Conservation (phyloP, 495 filamentous ascomycete genomes). For the Aspergillus incahuasiensis region DNA sequence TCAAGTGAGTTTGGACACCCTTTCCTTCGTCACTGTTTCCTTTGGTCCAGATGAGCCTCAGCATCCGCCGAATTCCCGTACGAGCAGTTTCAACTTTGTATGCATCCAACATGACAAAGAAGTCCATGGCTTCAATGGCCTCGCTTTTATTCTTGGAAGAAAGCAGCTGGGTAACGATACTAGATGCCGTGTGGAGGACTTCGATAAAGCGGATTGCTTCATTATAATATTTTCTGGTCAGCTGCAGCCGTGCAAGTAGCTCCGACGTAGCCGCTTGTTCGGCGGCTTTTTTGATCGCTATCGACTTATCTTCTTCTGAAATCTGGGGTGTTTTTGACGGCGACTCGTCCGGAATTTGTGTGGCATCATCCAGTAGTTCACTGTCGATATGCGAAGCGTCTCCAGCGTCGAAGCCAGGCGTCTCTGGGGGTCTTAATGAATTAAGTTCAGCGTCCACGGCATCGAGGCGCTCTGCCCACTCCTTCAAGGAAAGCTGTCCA, state of each 20-base stretch:
- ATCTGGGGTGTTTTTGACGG: constrained; percentile 56
- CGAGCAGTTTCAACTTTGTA: constrained; percentile 93
- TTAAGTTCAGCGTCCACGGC: constrained; percentile 77
- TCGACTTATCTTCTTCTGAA: constrained; percentile 54
- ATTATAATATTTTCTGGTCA: constrained; percentile 83
- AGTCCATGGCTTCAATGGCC: constrained; percentile 98
- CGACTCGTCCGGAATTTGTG: constrained; percentile 65
- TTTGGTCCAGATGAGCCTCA: constrained; percentile 97
- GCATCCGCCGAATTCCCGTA: constrained; percentile 84
- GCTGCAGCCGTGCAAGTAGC: constrained; percentile 74
- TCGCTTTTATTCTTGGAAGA: constrained; percentile 95
- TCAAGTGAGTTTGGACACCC: constrained; percentile 92
- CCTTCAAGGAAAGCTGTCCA: constrained; percentile 73
- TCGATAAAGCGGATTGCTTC: constrained; percentile 94
- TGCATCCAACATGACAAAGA: constrained; percentile 87
- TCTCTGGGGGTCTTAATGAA: constrained; percentile 70
- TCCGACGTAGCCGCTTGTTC: constrained; percentile 73
- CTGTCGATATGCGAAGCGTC: constrained; percentile 62
- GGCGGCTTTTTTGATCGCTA: constrained; percentile 58
- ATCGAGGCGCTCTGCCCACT: constrained; percentile 77
- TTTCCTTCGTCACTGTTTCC: constrained; percentile 99
- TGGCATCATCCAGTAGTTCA: constrained; percentile 83
- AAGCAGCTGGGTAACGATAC: constrained; percentile 75
- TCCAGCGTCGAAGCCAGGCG: constrained; percentile 64
- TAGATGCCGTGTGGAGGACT: constrained; percentile 77